A percentile compares a stretch with the other conserved stretches of the same genome.
Evolutionary conservation across 371 early-diverging fungal species (phyloP).

Genomic region (Lichtheimia corymbifera): DNA sequence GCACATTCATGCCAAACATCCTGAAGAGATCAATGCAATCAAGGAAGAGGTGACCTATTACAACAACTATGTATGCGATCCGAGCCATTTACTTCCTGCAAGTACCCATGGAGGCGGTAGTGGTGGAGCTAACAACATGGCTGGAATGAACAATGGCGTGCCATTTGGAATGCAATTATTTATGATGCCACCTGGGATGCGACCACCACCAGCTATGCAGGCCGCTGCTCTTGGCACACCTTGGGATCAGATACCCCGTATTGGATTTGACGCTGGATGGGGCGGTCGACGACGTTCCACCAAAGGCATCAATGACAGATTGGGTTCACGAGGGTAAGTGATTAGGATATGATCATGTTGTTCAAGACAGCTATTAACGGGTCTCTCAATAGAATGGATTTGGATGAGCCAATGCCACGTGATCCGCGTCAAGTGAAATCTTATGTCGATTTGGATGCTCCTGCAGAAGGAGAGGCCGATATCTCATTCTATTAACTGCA

Average conservation of each 20-base stretch:
- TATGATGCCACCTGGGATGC: slow-evolving; percentile 23
- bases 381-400: slow-evolving; percentile 18
- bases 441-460: slow-evolving; percentile 88
- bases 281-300: slow-evolving; percentile 6
- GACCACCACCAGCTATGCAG: slow-evolving; percentile 20
- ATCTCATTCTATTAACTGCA: slow-evolving; percentile 40
- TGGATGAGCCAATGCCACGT: slow-evolving; percentile 38
- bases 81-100: slow-evolving; percentile 54
- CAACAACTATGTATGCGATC: slow-evolving; percentile 89
- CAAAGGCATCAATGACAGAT: slow-evolving; percentile 11
- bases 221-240: slow-evolving; percentile 57
- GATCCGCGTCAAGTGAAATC: slow-evolving; percentile 82
- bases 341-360: background rate
- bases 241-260: slow-evolving; percentile 68
- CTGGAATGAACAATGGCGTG: slow-evolving; percentile 19
- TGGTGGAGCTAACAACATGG: slow-evolving; percentile 1
- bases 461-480: slow-evolving; percentile 81
- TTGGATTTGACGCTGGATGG: slow-evolving; percentile 55
- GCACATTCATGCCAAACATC: slow-evolving; percentile 89
- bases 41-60: slow-evolving; percentile 70
- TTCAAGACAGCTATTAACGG: background rate
- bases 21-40: slow-evolving; percentile 63
- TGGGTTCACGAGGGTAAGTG: slow-evolving; percentile 5
- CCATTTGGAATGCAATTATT: slow-evolving; percentile 31
- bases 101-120: slow-evolving; percentile 1